Evolutionary conservation across 2,329 filamentous ascomycete genomes (phyloP).

Genomic region (Neopestalotiopsis clavispora): DNA sequence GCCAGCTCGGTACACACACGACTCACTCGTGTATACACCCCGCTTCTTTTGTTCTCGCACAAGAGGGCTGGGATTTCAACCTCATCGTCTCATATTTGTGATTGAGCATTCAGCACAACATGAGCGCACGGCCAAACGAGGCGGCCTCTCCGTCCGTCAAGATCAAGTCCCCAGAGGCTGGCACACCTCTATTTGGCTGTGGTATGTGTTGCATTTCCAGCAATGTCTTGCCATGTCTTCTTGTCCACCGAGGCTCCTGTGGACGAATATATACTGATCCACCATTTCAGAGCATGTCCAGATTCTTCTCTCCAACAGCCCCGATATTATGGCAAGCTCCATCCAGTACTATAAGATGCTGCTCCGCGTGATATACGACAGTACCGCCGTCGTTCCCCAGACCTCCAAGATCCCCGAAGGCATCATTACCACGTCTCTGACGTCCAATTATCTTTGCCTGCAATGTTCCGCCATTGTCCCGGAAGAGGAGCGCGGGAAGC

Average conservation of each 20-base stretch:
- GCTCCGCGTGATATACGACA: slow-evolving; percentile 72
- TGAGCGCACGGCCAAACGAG: slow-evolving; percentile 36
- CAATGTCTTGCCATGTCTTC: not conserved
- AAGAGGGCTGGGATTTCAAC: not conserved
- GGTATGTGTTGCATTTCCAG: slow-evolving; percentile 51
- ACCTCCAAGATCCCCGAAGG: slow-evolving; percentile 65
- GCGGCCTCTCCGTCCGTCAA: slow-evolving; percentile 52
- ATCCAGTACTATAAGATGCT: slow-evolving; percentile 75
- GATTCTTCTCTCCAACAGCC: slow-evolving; percentile 64
- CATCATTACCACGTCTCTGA: slow-evolving; percentile 63
- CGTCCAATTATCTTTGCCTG: slow-evolving; percentile 73
- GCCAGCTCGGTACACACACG: not conserved
- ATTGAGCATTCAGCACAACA: slow-evolving; percentile 20
- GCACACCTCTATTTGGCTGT: slow-evolving; percentile 67
- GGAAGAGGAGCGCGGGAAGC: slow-evolving; percentile 67
- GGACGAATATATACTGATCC: slow-evolving; percentile 8
- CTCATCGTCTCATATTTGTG: not conserved
- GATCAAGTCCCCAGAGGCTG: slow-evolving; percentile 63
- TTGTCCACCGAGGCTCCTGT: not conserved
- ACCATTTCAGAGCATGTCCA: slow-evolving; percentile 66
- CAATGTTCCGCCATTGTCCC: slow-evolving; percentile 74
- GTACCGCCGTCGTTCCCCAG: slow-evolving; percentile 66
- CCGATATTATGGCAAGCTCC: slow-evolving; percentile 70
- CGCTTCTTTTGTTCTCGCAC: not conserved
- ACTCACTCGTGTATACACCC: not conserved